Base-by-base conservation (phyloP, 192 early-diverging fungal species). In the Podila verticillata region DNA sequence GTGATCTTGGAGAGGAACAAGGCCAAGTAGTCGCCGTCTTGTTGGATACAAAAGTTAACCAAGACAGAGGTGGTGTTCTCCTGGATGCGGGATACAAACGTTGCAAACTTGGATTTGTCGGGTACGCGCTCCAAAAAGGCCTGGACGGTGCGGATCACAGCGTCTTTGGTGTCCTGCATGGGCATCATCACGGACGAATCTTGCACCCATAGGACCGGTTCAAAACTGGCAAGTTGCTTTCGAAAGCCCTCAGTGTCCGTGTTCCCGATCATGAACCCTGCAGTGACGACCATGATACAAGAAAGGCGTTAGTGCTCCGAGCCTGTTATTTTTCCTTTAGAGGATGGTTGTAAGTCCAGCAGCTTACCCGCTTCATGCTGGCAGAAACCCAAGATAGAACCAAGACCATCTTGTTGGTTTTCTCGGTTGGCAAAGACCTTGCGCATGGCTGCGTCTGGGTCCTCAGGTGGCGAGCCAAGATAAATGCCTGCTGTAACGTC, bases 1-100 rank as follows among this genome's bases (percentile, higher is more conserved):
- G 59, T 61, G 19, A 6, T 26, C 59, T 61, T 61, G 59, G 59
- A 26, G 9, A 61, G 59, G 59, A 35, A 61, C 59, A 61, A 61
- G 26, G 59, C 59, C 59, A 61, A n/a, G 59, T 61, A 61, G 31
- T 61, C 19, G 31, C 59, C 59, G 0, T 61, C 59, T 31, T 61
- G 59, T 28, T 61, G 59, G 59, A 61, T 34, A 26, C 59, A 61
- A 61, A 61, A 61, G 22, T 61, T 24, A 61, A 61, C 30, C 3
- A 61, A 31, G 30, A 7, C 34, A 7, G 31, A 0, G 59, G 0
- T 61, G 0, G 19, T 34, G 59, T 61, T 61, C 22, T 61, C 59
- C 13, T 3, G 7, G 59, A 61, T n/a, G 8, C 26, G 1, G 0
- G 59, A 61, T 12, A 26, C 59, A 61, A 61, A 61, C 59, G 10